Evolutionary conservation across 176 grass and related monocot species (phyloP).

Genomic region (Cenchrus purpureus): DNA sequence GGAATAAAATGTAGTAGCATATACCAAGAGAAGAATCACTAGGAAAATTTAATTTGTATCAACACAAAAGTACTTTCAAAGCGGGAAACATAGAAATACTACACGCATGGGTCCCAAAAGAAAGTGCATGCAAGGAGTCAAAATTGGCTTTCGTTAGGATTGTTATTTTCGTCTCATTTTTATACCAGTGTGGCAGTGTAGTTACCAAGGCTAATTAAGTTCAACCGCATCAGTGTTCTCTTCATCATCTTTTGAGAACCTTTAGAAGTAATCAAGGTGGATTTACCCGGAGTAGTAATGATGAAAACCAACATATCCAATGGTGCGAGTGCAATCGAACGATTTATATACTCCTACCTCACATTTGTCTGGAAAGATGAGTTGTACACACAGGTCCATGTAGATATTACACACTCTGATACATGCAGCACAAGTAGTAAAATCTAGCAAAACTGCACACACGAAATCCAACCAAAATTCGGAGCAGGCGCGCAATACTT

Average conservation of each 20-base stretch:
- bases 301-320: constrained; percentile 31
- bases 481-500: neutral
- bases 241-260: constrained; percentile 45
- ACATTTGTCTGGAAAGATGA: constrained; percentile 43
- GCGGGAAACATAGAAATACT: neutral
- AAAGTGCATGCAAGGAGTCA: neutral
- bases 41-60: neutral
- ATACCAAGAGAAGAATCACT: neutral
- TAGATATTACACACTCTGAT: neutral
- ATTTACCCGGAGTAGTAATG: neutral
- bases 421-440: neutral
- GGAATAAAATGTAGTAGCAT: neutral
- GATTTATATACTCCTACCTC: neutral
- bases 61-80: neutral
- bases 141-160: neutral
- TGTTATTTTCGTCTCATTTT: neutral
- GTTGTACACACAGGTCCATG: constrained; percentile 23
- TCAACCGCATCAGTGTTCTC: neutral
- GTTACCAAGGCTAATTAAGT: constrained; percentile 21
- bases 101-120: neutral
- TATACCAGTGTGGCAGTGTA: neutral
- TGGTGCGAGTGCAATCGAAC: neutral
- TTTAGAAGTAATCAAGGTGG: constrained; percentile 46
- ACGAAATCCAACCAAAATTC: neutral
- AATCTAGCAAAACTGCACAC: neutral